Percentiles rank a stretch among this genome's conserved stretches.
Conservation (phyloP, 1,139 yeast species). For the Hyphopichia burtonii region DNA sequence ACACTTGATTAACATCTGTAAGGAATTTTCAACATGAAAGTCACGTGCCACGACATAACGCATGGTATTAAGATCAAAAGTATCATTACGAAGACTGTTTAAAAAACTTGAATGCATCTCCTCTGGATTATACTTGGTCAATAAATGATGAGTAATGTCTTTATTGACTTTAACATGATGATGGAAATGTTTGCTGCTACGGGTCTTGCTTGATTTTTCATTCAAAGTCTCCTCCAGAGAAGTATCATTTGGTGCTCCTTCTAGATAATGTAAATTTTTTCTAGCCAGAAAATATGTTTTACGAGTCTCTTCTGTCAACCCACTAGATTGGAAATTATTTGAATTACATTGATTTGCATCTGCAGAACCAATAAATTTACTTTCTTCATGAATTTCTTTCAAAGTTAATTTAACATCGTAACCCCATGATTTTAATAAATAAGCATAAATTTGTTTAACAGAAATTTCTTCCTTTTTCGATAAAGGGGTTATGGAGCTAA, state of each 20-base stretch:
- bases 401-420: conserved; percentile 43
- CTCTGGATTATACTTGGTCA: conserved; percentile 36
- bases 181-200: background rate
- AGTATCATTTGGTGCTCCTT: background rate
- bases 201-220: background rate
- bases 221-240: conserved; percentile 1
- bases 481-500: background rate
- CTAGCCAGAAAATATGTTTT: background rate
- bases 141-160: background rate
- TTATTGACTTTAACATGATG: conserved; percentile 1
- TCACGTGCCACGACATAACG: conserved; percentile 74
- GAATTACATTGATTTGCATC: no score
- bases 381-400: conserved; percentile 9
- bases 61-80: conserved; percentile 67
- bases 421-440: conserved; percentile 61
- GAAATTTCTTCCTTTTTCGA: conserved; percentile 40
- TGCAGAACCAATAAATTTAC: conserved; percentile 12
- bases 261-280: background rate
- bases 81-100: conserved; percentile 56
- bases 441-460: conserved; percentile 77
- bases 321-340: no score
- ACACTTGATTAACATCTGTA: conserved; percentile 66
- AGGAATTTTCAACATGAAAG: conserved; percentile 61
- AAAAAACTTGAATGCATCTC: conserved; percentile 50
- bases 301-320: conserved; percentile 13